Evolutionary conservation across 2,329 filamentous ascomycete species (phyloP), one percentile per base, ranked within the genome.

Genomic region (Verruconis gallopava): DNA sequence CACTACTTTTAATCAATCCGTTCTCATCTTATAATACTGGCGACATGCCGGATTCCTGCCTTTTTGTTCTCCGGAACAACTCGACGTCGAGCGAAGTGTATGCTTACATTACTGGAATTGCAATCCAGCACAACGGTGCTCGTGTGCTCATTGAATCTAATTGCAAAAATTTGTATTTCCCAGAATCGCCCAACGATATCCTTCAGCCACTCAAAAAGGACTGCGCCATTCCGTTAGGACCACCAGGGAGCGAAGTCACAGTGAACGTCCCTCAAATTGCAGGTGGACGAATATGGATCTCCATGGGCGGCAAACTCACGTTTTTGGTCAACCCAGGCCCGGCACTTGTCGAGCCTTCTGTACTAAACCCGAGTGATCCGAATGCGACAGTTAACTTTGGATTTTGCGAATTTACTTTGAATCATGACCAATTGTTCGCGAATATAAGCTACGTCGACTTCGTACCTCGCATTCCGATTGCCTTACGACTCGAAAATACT

Each of bases 361-460:
- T 79, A 19, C 79, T 73, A 20, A 86, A 86, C 56, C 57, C 67
- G 0, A 57, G 67, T 51, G 66, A 69, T 44, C 62, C 62, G 1
- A 68, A 68, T 48, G 59, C 59, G 38, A 59, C 60, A 33, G 54
- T 64, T 38, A 56, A 59, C 40, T 69, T 67, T 54, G 60, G 60
- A 1, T 69, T 69, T 45, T 58, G 55, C 44, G 66, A 69, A 43
- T 69, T 69, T 50, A 69, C 66, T 1, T 60, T 61, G 50, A 69
- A 69, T 46, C 56, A 63, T 43, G 46, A 54, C 4, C 66, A 69
- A 46, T 52, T 69, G n/a, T 69, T 67, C 44, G 66, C 65, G 25
- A 69, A 69, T 44, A 77, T 88, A 50, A 76, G 69, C 47, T 79
- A 81, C 55, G 82, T 88, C 41, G 82, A 88, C 63, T 88, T 88